Percentiles rank a stretch among this genome's conserved stretches.
Evolutionary conservation across 1,139 yeast species (phyloP).

Genomic region (Candida albicans): DNA sequence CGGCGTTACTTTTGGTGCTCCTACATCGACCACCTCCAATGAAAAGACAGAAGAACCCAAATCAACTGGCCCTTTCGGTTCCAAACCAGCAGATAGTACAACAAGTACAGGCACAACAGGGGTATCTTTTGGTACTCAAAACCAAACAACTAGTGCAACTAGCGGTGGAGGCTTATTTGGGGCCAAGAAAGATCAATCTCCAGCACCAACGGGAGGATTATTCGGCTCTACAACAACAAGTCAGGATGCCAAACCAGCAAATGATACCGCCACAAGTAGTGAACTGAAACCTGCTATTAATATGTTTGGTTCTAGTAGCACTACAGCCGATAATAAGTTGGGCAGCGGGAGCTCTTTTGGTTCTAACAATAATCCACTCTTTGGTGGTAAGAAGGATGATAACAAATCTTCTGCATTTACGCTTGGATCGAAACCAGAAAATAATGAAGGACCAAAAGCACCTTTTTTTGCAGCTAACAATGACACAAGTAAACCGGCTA

Average conservation of each 20-base stretch:
- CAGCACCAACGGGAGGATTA: slow-evolving; percentile 16
- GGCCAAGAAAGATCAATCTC: slow-evolving; percentile 19
- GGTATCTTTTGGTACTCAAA: background rate
- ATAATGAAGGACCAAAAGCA: slow-evolving; percentile 11
- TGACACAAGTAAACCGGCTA: slow-evolving; percentile 8
- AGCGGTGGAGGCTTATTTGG: slow-evolving; percentile 17
- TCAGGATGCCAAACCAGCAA: slow-evolving; percentile 17
- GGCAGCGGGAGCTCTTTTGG: slow-evolving; percentile 18
- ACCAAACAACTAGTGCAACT: slow-evolving; percentile 5
- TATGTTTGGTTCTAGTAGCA: slow-evolving; percentile 15
- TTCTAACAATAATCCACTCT: slow-evolving; percentile 20
- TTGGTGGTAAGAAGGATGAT: slow-evolving; percentile 27
- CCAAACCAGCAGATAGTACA: background rate
- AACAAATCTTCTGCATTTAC: slow-evolving; percentile 10
- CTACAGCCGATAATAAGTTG: background rate
- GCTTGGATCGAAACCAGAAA: slow-evolving; percentile 16
- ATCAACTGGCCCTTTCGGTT: slow-evolving; percentile 8
- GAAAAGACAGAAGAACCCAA: slow-evolving; percentile 18
- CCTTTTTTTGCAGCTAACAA: background rate
- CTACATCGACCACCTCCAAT: background rate
- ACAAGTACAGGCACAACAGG: background rate
- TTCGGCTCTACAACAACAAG: slow-evolving; percentile 28
- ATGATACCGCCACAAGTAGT: background rate
- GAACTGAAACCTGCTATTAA: slow-evolving; percentile 15
- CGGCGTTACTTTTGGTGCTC: slow-evolving; percentile 22